These are phyloP conservation scores for Andrographis paniculata DNA, from an alignment of 305 asterid species.

Conservation along the genomic window DNA sequence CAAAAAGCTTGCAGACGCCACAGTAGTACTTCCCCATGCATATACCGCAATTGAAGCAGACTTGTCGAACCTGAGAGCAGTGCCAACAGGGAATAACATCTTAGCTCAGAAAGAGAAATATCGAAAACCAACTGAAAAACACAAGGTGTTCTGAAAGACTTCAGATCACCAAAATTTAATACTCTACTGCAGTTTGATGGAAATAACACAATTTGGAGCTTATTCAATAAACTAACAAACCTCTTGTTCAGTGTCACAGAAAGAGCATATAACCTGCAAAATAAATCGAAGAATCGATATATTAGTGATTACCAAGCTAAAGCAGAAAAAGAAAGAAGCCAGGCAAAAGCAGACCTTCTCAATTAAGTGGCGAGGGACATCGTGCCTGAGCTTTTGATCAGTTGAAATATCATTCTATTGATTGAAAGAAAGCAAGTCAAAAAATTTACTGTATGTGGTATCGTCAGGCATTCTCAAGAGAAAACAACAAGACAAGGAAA, in stretches of 20 bases:
- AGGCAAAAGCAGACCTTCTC: conserved; percentile 35
- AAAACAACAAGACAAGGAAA: too few relatives aligned
- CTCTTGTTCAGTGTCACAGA: conserved; percentile 85
- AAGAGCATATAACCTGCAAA: conserved; percentile 70
- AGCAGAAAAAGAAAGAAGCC: conserved; percentile 11
- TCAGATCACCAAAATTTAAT: background rate
- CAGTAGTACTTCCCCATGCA: conserved; percentile 78
- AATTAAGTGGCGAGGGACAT: conserved; percentile 67
- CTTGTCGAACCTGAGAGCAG: conserved; percentile 48
- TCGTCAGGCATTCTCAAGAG: too few relatives aligned
- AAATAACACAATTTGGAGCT: too few relatives aligned
- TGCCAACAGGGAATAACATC: conserved; percentile 6
- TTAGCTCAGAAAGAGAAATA: too few relatives aligned
- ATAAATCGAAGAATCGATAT: background rate
- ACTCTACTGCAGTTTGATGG: background rate
- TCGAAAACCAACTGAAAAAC: too few relatives aligned
- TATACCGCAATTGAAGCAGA: conserved; percentile 72
- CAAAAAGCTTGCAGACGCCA: conserved; percentile 74
- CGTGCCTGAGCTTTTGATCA: conserved; percentile 64
- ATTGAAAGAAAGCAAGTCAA: conserved; percentile 6
- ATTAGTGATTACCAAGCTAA: background rate
- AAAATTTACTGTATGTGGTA: too few relatives aligned
- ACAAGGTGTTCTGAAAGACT: too few relatives aligned
- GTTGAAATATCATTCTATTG: conserved; percentile 49
- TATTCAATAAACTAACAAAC: conserved; percentile 33